Conservation (phyloP, 2,329 filamentous ascomycete genomes). For the Westerdykella aurantiaca region DNA sequence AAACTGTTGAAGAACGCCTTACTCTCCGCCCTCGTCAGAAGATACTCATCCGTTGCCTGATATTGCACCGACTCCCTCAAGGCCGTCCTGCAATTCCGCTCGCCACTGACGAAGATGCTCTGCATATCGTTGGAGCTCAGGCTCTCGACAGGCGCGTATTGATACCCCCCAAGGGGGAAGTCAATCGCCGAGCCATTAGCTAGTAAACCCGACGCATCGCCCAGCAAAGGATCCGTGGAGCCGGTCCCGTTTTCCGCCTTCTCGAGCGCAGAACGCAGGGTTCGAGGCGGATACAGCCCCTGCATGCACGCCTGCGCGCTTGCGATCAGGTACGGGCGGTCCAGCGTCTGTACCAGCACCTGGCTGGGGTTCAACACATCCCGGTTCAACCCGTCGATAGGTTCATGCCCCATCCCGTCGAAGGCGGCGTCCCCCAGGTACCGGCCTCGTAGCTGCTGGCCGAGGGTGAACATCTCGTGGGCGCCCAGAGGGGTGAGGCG, state of each 20-base stretch:
- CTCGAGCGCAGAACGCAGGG: slow-evolving; percentile 17
- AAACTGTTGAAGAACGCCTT: slow-evolving; percentile 44
- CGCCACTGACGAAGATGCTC: slow-evolving; percentile 48
- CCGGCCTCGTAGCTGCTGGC: slow-evolving; percentile 47
- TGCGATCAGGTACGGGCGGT: slow-evolving; percentile 45
- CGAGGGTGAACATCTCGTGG: slow-evolving; percentile 48
- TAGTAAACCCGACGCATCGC: slow-evolving; percentile 37
- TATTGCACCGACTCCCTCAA: slow-evolving; percentile 38
- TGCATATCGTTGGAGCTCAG: slow-evolving; percentile 43
- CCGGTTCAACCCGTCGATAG: slow-evolving; percentile 39
- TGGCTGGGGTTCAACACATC: slow-evolving; percentile 43
- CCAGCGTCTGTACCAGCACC: slow-evolving; percentile 42
- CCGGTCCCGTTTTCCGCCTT: slow-evolving; percentile 9
- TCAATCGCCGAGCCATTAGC: slow-evolving; percentile 46
- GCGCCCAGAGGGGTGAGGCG: slow-evolving; percentile 51
- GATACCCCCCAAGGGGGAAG: slow-evolving; percentile 51
- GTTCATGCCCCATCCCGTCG: not conserved
- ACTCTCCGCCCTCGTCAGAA: slow-evolving; percentile 34
- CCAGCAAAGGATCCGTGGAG: not conserved
- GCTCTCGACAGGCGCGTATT: slow-evolving; percentile 50
- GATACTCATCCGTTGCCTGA: slow-evolving; percentile 38
- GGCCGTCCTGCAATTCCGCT: slow-evolving; percentile 41
- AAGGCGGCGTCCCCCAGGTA: slow-evolving; percentile 40
- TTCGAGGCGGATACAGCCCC: slow-evolving; percentile 53
- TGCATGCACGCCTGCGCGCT: slow-evolving; percentile 59